Evolutionary conservation across 2,329 filamentous ascomycete species (phyloP).

Genomic region (Penicillium sp.): DNA sequence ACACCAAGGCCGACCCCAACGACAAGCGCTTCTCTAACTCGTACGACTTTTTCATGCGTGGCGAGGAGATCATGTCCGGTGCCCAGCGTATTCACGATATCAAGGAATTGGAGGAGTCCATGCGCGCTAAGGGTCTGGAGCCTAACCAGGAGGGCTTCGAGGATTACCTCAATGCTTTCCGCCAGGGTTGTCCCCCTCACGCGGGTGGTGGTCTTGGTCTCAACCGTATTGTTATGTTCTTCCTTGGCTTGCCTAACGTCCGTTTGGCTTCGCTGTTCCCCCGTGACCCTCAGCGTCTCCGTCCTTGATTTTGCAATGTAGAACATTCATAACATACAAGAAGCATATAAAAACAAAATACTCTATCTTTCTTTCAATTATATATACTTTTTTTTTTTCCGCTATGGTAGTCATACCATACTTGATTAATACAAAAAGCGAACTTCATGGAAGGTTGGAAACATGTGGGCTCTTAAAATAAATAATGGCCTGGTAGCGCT

Average conservation of each 20-base stretch:
- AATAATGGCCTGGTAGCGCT: neutral
- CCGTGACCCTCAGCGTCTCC: slow-evolving; percentile 58
- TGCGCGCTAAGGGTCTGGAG: slow-evolving; percentile 59
- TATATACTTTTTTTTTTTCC: neutral
- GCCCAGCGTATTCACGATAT: slow-evolving; percentile 65
- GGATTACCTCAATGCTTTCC: slow-evolving; percentile 64
- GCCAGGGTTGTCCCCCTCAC: slow-evolving; percentile 63
- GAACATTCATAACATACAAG: slow-evolving; percentile 1
- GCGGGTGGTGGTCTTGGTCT: slow-evolving; percentile 64
- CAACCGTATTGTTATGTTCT: slow-evolving; percentile 66
- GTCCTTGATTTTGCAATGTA: slow-evolving; percentile 34
- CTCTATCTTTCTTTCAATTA: neutral
- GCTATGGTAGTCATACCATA: too few relatives aligned
- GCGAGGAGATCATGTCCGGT: slow-evolving; percentile 66
- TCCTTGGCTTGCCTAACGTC: slow-evolving; percentile 63
- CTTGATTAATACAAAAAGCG: neutral
- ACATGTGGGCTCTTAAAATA: neutral
- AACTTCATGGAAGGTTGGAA: neutral
- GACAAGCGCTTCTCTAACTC: slow-evolving; percentile 65
- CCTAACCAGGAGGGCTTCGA: slow-evolving; percentile 58
- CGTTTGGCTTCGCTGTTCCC: slow-evolving; percentile 62
- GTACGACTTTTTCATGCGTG: slow-evolving; percentile 70
- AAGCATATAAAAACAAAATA: slow-evolving; percentile 7
- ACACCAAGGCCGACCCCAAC: slow-evolving; percentile 74
- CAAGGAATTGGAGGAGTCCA: slow-evolving; percentile 56